Evolutionary conservation across 2,329 filamentous ascomycete species (phyloP).

Genomic region (Aureobasidium sp.): DNA sequence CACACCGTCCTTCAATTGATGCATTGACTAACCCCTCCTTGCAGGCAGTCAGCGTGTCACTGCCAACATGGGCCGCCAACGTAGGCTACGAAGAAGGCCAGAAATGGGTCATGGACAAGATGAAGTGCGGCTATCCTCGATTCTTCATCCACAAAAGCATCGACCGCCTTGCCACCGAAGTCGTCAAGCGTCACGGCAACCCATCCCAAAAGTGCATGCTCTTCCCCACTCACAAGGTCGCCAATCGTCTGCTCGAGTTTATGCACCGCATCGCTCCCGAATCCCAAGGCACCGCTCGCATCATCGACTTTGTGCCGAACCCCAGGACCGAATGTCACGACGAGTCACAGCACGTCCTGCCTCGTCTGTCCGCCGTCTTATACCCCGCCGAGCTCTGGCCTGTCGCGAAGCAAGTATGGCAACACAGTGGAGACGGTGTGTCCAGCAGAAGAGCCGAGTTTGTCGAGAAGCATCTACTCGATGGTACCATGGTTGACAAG

Average conservation of each 20-base stretch:
- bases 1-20: background rate
- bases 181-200: conserved; percentile 56
- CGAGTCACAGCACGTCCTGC: conserved; percentile 35
- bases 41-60: conserved; percentile 89
- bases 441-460: conserved; percentile 90
- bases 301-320: conserved; percentile 58
- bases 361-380: conserved; percentile 50
- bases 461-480: conserved; percentile 65
- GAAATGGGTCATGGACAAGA: conserved; percentile 71
- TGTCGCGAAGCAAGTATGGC: conserved; percentile 91
- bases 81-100: conserved; percentile 91
- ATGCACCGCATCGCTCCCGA: conserved; percentile 52
- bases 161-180: conserved; percentile 59
- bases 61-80: conserved; percentile 88
- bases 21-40: conserved; percentile 12
- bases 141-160: conserved; percentile 91
- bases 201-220: conserved; percentile 60
- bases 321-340: conserved; percentile 44
- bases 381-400: conserved; percentile 59
- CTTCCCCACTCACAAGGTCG: conserved; percentile 65
- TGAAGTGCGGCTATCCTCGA: conserved; percentile 87
- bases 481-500: conserved; percentile 54
- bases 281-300: conserved; percentile 41
- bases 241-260: conserved; percentile 68
- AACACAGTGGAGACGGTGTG: conserved; percentile 86